phyloP scores from a whole-genome alignment of 257 asterid species.

The Solanum commersonii region DNA sequence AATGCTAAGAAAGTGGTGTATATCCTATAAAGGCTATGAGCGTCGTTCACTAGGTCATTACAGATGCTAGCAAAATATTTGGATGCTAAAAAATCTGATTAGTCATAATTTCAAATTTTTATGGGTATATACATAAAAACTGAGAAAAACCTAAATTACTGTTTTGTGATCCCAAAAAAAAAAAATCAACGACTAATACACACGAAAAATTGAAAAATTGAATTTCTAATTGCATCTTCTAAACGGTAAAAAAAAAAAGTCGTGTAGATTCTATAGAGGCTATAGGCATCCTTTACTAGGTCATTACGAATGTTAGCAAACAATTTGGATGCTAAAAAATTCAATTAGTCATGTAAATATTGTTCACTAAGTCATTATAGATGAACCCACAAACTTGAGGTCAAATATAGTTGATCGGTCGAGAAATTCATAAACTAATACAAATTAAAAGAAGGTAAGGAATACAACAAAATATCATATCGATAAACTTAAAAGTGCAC shows the following conservation, averaged over 20 bases:
- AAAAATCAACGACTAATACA: not conserved
- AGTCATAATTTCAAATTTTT: not conserved
- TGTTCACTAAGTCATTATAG: too few relatives aligned
- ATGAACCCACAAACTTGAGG: too few relatives aligned
- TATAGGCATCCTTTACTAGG: too few relatives aligned
- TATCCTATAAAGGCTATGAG: not conserved
- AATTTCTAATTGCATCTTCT: not conserved
- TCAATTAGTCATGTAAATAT: too few relatives aligned
- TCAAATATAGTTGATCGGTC: too few relatives aligned
- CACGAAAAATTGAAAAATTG: too few relatives aligned
- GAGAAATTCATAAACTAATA: too few relatives aligned
- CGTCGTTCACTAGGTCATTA: not conserved
- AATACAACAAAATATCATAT: not conserved
- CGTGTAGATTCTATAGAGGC: too few relatives aligned
- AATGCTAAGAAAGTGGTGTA: not conserved
- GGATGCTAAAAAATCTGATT: not conserved
- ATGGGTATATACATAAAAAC: not conserved
- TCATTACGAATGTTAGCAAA: too few relatives aligned
- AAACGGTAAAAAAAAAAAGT: too few relatives aligned
- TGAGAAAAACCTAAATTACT: too few relatives aligned
- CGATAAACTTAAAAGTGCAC: not conserved
- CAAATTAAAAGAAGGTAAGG: not conserved
- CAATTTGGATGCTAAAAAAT: too few relatives aligned
- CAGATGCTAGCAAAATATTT: not conserved
- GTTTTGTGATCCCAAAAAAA: not conserved